phyloP scores from a whole-genome alignment of 2,329 filamentous ascomycete genomes.

The Alternaria gaisen region DNA sequence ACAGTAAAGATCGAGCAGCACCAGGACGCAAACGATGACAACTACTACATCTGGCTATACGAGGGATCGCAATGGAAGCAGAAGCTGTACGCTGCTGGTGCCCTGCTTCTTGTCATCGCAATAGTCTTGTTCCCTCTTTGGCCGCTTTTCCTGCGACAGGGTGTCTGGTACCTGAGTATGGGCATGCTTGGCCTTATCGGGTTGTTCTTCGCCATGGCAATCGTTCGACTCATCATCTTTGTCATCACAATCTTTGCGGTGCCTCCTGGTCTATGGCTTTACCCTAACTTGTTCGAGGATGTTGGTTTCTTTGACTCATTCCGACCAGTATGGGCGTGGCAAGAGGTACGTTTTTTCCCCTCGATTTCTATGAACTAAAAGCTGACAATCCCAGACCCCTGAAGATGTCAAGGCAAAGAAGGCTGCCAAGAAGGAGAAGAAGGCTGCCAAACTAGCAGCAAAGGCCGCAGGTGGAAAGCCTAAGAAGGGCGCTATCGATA shows the following conservation, averaged over 20 bases:
- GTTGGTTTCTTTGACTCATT: slow-evolving; percentile 99
- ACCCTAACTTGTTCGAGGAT: slow-evolving; percentile 97
- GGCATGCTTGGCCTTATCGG: slow-evolving; percentile 88
- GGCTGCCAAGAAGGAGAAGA: slow-evolving; percentile 51
- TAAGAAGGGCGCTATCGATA: slow-evolving; percentile 47
- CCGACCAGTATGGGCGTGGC: slow-evolving; percentile 96
- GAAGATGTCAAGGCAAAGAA: slow-evolving; percentile 58
- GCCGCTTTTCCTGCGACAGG: slow-evolving; percentile 88
- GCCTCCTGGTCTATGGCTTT: slow-evolving; percentile 94
- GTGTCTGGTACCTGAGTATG: slow-evolving; percentile 97
- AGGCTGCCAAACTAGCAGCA: slow-evolving; percentile 43
- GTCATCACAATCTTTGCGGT: slow-evolving; percentile 86
- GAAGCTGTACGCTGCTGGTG: slow-evolving; percentile 87
- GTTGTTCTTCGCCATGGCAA: slow-evolving; percentile 96
- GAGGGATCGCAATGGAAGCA: slow-evolving; percentile 94
- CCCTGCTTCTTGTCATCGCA: slow-evolving; percentile 82
- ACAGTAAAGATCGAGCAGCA: slow-evolving; percentile 95
- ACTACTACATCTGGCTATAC: slow-evolving; percentile 97
- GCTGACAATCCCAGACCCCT: slow-evolving; percentile 36
- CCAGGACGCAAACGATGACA: slow-evolving; percentile 84
- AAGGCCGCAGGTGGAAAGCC: slow-evolving; percentile 42
- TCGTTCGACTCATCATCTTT: slow-evolving; percentile 95
- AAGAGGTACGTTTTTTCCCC: slow-evolving; percentile 72
- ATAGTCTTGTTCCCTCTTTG: slow-evolving; percentile 96
- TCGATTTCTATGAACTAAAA: neutral